Evolutionary conservation across 768 basidiomycete species (phyloP).

Genomic region (Pisolithus marmoratus): DNA sequence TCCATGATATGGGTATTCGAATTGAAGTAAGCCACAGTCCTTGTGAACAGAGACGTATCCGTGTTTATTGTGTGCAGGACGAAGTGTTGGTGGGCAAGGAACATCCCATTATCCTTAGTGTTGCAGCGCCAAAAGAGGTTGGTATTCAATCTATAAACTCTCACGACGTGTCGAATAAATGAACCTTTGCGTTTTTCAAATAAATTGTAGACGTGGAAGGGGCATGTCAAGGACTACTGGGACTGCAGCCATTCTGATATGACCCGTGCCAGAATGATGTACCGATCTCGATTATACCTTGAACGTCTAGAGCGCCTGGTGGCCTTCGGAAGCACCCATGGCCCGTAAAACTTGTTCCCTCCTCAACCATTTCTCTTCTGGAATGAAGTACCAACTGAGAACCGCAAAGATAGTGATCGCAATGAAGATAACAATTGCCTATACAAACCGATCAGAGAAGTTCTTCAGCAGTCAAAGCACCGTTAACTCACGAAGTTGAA

Average conservation of each 20-base stretch:
- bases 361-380: conserved; percentile 76
- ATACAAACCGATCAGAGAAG: conserved; percentile 8
- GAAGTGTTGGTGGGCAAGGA: conserved; percentile 66
- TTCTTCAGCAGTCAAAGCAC: neutral
- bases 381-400: conserved; percentile 72
- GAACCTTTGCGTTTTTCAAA: conserved; percentile 1
- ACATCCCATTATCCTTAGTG: conserved; percentile 58
- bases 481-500: conserved; percentile 78
- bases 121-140: conserved; percentile 81
- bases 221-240: conserved; percentile 67
- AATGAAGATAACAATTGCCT: conserved; percentile 78
- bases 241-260: conserved; percentile 46
- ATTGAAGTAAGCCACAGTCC: conserved; percentile 58
- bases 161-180: conserved; percentile 2
- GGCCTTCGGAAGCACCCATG: conserved; percentile 26
- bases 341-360: conserved; percentile 53
- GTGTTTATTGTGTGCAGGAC: conserved; percentile 38
- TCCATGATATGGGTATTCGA: conserved; percentile 87
- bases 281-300: neutral
- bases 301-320: neutral
- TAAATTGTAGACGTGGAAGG: conserved; percentile 75
- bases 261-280: conserved; percentile 1
- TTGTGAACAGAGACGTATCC: neutral
- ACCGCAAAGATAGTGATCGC: conserved; percentile 73
- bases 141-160: conserved; percentile 3